Evolutionary conservation across 345 rosid genomes (phyloP), one percentile per base, ranked within the genome.

Genomic region (Arabidopsis suecica): DNA sequence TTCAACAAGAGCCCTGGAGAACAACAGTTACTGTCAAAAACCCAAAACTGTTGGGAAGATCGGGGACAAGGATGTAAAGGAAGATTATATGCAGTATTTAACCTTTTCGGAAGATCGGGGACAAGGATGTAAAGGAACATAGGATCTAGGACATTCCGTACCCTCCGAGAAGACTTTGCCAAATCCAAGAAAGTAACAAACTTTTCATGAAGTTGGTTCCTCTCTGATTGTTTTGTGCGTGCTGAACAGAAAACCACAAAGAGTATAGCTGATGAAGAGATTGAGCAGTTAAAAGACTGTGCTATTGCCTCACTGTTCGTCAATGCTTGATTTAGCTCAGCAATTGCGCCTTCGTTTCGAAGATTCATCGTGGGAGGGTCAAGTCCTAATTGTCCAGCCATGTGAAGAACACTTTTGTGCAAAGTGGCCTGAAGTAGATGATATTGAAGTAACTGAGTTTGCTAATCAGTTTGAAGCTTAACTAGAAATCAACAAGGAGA

Each of bases 331-430:
- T 87, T 87, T 51, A 92, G 73, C 87, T 92, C 99, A 6, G 84
- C 87, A 49, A 80, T 34, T 45, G 90, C 76, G 30, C 94, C 94
- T 66, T 86, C 96, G 14, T 20, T 71, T 80, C 77, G 80, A 20
- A 93, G 84, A 71, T 79, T 81, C 98, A 91, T 93, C 0, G 91
- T 87, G 41, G 98, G 89, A 75, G 98, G 98, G 75, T 91, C 89
- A 65, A 96, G 93, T 20, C 98, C 98, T 84, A 93, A 72, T 70
- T 96, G 99, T 41, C 99, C 97, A 79, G 99, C 98, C 98, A 93
- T 96, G 84, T 88, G 80, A 48, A 96, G 89, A 45, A 92, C 74
- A 80, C 85, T 84, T 80, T 87, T 84, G 68, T 89, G 96, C 86
- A 93, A 87, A 69, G 98, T 90, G 23, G 99, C 98, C 99, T 95